Evolutionary conservation across 2,329 filamentous ascomycete species (phyloP), one percentile per base, ranked within the genome.

Genomic region (Fusarium bactridioides): DNA sequence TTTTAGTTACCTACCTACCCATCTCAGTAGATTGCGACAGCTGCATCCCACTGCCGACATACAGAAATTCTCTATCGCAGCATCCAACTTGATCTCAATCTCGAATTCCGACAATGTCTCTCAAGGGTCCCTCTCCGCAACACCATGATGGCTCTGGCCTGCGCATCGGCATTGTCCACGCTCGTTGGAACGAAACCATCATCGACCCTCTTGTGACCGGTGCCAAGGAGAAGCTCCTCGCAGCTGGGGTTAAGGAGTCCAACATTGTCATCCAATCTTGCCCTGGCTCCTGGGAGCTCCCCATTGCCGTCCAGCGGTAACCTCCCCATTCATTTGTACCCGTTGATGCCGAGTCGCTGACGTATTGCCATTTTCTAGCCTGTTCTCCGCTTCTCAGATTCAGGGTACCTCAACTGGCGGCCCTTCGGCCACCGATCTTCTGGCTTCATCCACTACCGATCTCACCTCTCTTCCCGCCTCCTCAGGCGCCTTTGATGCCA

Each of bases 141-240:
- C 84, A 87, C 76, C 86, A 90, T 82, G 86, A 91, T 80, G 92
- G 93, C 82, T 90, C 90, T 78, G 86, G 86, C 78, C 89, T 99
- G 73, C 94, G 96, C 80, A 92, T 99, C 80, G 95, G 93, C 80
- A 98, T 99, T 80, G 89, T 99, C 66, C 96, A 98, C 84, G 95
- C 95, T 66, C 91, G 96, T 78, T 99, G 96, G 96, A 99, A 99
- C 85, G 88, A 87, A 74, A 88, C 88, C 74, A 94, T 99, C 80
- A 97, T 98, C 82, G 91, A 93, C 66, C 91, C 94, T 59, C 90
- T 99, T 64, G 88, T 99, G 69, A 86, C 88, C 58, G 96, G 96
- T 73, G 90, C 93, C 50, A 93, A 92, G 83, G 91, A 92, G 77
- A 92, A 92, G 79, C 90, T 99, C 62, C 84, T 92, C 38, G 89